Base-by-base conservation (phyloP, 176 grass and related monocot species). In the Elymus sibiricus region DNA sequence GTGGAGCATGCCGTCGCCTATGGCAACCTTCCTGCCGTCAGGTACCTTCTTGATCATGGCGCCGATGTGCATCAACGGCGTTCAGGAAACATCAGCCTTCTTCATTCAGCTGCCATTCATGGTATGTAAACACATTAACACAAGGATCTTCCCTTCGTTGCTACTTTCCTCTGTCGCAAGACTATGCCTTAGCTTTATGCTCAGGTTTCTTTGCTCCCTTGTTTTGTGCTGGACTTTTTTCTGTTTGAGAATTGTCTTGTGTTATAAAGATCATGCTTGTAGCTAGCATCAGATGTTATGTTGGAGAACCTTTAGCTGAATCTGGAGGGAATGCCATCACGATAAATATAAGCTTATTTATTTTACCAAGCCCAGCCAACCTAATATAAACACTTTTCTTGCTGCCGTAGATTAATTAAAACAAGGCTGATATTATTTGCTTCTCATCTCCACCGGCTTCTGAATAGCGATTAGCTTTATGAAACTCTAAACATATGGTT, bases 1-100 rank as follows among this genome's bases (percentile, higher is more conserved):
- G 7, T 44, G 13, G 74, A 55, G 83, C 73, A 77, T 21, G 83
- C 83, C 3, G 43, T 66, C 7, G 12, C 14, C 32, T 11, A 65
- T 12, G 83, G 61, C 21, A 31, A 67, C 14, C 83, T 85, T 35
- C 83, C 73, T 67, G 43, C 83, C 61, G 22, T 67, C 22, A 65
- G 61, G 43, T 85, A 67, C 64, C 83, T 77, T 38, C 7, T 32
- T 67, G 83, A 85, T 40, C 83, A 85, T 14, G 83, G 83, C 5
- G 74, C 61, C 55, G n/a, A 85, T 85, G 8, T 85, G 74, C 61
- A 85, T n/a, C 7, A 22, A 1, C 13, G 29, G 32, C 62, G 67
- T 21, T 39, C 67, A 24, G 49, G 44, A 47, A 47, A 47, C 40
- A 6, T 42, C 16, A 43, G 15, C 31, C 32, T 70, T 69, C 64